These are phyloP conservation scores for Achaetomiella virescens DNA, from an alignment of 495 filamentous ascomycete species.

Conservation along the genomic window DNA sequence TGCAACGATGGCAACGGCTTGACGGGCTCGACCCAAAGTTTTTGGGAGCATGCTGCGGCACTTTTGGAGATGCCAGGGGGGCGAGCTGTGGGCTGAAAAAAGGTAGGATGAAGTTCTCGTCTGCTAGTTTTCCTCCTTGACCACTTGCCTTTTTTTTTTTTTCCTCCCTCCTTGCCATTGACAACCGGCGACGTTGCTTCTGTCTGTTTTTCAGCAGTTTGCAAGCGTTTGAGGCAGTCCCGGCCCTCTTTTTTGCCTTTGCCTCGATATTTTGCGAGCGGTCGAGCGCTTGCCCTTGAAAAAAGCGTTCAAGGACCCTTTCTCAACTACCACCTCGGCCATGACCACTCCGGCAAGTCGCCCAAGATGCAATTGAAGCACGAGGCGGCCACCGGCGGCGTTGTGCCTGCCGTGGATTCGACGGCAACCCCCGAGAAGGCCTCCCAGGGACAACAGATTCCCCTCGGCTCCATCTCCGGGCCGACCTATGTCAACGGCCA, in stretches of 20 bases:
- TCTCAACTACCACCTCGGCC: background rate
- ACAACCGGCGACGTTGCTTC: conserved; percentile 22
- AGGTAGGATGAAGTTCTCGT: conserved; percentile 2
- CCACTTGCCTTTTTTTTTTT: background rate
- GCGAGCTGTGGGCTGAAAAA: conserved; percentile 5
- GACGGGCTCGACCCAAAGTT: background rate
- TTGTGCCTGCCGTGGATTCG: conserved; percentile 4
- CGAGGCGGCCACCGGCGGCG: conserved; percentile 20
- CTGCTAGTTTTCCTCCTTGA: background rate
- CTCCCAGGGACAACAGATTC: conserved; percentile 45
- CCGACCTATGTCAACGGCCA: conserved; percentile 90
- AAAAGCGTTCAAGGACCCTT: conserved; percentile 13
- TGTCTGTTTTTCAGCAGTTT: conserved; percentile 19
- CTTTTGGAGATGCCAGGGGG: conserved; percentile 7
- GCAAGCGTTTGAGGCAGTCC: conserved; percentile 22
- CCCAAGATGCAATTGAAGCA: conserved; percentile 25
- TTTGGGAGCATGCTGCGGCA: conserved; percentile 10
- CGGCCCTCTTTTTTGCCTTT: conserved; percentile 16
- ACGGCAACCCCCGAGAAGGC: conserved; percentile 22
- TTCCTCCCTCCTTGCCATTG: conserved; percentile 5
- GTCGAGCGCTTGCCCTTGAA: conserved; percentile 17
- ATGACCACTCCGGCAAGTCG: conserved; percentile 7
- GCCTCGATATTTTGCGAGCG: conserved; percentile 20
- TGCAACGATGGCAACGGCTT: background rate
- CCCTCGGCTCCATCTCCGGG: conserved; percentile 66